A percentile compares a stretch with the other conserved stretches of the same genome.
Evolutionary conservation across 139 green algal genomes (phyloP).

Genomic region (Micromonas commoda): DNA sequence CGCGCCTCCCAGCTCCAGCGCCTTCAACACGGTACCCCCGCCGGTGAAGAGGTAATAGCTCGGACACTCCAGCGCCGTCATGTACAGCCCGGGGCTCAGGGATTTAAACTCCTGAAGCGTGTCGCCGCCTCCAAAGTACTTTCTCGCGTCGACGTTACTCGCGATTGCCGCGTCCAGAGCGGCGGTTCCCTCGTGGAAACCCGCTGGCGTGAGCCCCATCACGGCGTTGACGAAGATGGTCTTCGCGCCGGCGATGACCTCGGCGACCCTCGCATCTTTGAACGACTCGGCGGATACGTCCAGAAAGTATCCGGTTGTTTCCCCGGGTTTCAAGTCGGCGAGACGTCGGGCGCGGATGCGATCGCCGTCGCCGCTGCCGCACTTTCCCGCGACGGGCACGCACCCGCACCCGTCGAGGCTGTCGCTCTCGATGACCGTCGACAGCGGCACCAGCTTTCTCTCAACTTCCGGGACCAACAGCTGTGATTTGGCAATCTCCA

Average conservation of each 20-base stretch:
- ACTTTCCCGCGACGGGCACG: conserved; percentile 12
- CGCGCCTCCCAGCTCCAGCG: conserved; percentile 26
- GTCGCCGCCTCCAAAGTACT: conserved; percentile 41
- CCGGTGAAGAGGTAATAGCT: conserved; percentile 38
- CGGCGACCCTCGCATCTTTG: neutral
- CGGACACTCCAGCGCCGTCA: conserved; percentile 27
- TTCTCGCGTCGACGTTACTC: conserved; percentile 27
- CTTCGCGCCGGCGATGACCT: conserved; percentile 23
- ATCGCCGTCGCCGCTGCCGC: neutral
- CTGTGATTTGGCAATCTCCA: conserved; percentile 11
- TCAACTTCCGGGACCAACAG: neutral
- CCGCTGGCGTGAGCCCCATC: conserved; percentile 36
- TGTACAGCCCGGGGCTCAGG: conserved; percentile 28
- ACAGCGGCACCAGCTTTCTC: conserved; percentile 31
- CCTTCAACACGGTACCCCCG: conserved; percentile 42
- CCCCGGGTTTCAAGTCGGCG: conserved; percentile 26
- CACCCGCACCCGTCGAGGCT: conserved; percentile 15
- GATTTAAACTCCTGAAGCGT: conserved; percentile 44
- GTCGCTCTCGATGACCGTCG: conserved; percentile 24
- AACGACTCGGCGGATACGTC: conserved; percentile 35
- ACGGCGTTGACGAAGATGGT: conserved; percentile 47
- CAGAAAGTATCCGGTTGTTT: conserved; percentile 31
- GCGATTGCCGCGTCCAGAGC: conserved; percentile 32
- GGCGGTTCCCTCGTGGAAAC: conserved; percentile 38
- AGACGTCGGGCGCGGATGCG: conserved; percentile 2